Percentiles rank a stretch among this genome's conserved stretches.
Conservation (phyloP, 306 rosid species). For the Dryas drummondii region DNA sequence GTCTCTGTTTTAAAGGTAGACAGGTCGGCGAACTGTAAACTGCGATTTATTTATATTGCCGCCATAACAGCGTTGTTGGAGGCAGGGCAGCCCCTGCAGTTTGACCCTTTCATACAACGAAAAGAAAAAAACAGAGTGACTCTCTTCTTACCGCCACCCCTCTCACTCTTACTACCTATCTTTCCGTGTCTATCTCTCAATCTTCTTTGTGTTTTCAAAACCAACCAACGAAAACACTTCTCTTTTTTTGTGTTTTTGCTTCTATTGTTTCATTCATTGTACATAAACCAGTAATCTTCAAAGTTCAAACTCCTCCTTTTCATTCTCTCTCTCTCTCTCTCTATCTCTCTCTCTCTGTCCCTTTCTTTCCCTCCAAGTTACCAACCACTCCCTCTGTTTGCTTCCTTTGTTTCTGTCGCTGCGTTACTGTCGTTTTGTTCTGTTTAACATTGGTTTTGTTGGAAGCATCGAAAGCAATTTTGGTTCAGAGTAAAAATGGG, state of each 20-base stretch:
- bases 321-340: not conserved
- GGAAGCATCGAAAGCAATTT: not conserved
- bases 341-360: not conserved
- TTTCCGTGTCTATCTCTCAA: too few species aligned
- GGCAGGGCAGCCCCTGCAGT: not conserved
- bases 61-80: not conserved
- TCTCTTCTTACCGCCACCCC: not conserved
- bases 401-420: not conserved
- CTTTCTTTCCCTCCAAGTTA: not conserved
- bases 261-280: too few species aligned
- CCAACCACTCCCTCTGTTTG: not conserved
- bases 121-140: not conserved
- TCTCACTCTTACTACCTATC: not conserved
- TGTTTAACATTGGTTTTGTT: not conserved
- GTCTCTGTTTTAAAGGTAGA: too few species aligned
- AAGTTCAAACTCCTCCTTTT: not conserved
- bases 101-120: not conserved
- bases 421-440: not conserved
- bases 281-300: too few species aligned
- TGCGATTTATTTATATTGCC: not conserved
- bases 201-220: too few species aligned
- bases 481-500: constrained; percentile 26
- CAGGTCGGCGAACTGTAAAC: not conserved
- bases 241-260: too few species aligned
- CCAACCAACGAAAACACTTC: too few species aligned